Conservation (phyloP, 139 green algal species). For the Haematococcus lacustris region DNA sequence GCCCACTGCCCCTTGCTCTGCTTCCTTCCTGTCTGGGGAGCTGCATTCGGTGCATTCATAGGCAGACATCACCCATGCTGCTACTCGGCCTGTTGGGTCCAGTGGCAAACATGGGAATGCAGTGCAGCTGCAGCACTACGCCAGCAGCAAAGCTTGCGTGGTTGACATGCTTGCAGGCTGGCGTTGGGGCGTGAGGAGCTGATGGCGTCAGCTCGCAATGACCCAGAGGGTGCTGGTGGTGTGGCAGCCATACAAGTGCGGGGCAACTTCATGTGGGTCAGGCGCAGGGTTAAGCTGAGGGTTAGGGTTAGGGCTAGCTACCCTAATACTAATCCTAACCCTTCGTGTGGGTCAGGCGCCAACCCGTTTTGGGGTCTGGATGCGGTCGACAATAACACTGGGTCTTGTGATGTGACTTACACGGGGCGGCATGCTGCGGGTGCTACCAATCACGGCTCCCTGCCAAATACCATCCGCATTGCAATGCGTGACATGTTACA, state of each 20-base stretch:
- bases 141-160: no score
- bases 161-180: conserved; percentile 28
- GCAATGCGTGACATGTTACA: no score
- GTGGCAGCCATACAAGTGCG: conserved; percentile 54
- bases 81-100: background rate
- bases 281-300: background rate
- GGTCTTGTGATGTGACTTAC: background rate
- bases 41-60: background rate
- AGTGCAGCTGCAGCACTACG: no score
- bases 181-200: conserved; percentile 50
- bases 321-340: background rate
- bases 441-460: no score
- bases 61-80: no score
- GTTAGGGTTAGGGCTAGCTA: background rate
- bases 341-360: background rate
- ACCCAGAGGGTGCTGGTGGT: conserved; percentile 20
- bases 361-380: background rate
- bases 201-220: conserved; percentile 14
- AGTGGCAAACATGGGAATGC: background rate
- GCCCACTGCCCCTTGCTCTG: background rate
- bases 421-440: background rate
- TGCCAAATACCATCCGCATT: no score
- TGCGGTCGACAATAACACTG: background rate
- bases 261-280: conserved; percentile 38
- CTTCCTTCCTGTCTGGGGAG: background rate